Conservation (phyloP, 1,139 yeast genomes). For the Debaryomyces sp. region DNA sequence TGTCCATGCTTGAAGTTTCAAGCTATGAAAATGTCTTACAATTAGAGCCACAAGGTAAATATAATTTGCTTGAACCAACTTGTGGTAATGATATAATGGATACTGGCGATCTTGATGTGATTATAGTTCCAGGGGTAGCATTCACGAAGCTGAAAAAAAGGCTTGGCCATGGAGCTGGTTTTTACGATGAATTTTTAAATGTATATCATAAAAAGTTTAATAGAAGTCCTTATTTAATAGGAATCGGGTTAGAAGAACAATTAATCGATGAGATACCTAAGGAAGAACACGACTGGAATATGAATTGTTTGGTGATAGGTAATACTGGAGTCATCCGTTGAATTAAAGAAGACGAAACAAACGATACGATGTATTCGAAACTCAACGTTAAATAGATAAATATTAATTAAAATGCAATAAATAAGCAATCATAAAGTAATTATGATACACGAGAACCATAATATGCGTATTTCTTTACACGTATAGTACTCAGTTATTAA, state of each 20-base stretch:
- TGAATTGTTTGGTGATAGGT: conserved; percentile 60
- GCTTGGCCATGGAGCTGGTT: conserved; percentile 93
- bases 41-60: conserved; percentile 70
- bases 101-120: conserved; percentile 58
- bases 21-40: conserved; percentile 42
- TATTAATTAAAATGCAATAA: neutral
- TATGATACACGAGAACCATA: neutral
- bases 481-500: conserved; percentile 5
- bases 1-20: conserved; percentile 59
- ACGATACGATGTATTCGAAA: neutral
- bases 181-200: conserved; percentile 76
- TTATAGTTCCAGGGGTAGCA: conserved; percentile 86
- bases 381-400: neutral
- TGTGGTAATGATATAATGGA: conserved; percentile 38
- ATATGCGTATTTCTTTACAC: neutral
- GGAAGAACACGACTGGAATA: conserved; percentile 69
- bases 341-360: neutral
- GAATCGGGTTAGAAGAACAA: conserved; percentile 74
- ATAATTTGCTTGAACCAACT: conserved; percentile 68
- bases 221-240: conserved; percentile 52
- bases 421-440: neutral
- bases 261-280: conserved; percentile 59
- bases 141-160: conserved; percentile 59
- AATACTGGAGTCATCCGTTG: neutral
- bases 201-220: conserved; percentile 43